Percentiles rank a stretch among this genome's conserved stretches.
Conservation (phyloP, 306 rosid genomes). For the Hylodesmum podocarpum region DNA sequence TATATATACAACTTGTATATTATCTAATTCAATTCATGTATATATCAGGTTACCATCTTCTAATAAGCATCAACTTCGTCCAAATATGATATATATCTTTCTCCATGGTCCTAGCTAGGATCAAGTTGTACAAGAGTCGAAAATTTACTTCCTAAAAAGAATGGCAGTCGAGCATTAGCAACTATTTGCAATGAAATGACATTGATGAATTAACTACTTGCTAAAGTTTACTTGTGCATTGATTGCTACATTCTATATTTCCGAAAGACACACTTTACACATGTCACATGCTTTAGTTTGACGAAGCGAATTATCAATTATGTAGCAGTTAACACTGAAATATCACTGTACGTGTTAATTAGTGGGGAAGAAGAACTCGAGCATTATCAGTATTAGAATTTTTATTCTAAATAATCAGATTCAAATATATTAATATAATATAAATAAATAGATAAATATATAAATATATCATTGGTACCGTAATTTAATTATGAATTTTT, state of each 20-base stretch:
- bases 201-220: not conserved
- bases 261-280: not conserved
- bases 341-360: not conserved
- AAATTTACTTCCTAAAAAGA: not conserved
- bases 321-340: not conserved
- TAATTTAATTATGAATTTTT: not conserved
- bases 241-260: too few species aligned
- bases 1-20: not conserved
- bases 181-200: not conserved
- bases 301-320: not conserved
- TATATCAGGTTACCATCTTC: not conserved
- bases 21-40: not conserved
- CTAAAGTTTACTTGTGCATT: not conserved
- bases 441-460: too few species aligned
- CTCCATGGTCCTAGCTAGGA: not conserved
- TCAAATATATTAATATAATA: too few species aligned
- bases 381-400: not conserved
- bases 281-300: too few species aligned
- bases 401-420: too few species aligned
- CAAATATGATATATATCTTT: not conserved
- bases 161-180: not conserved
- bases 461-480: too few species aligned
- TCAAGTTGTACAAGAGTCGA: not conserved
- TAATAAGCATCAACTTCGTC: not conserved
- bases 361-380: not conserved